Evolutionary conservation across 106 monocot genomes (phyloP), one percentile per base, ranked within the genome.

Genomic region (Acanthochlamys bracteata): DNA sequence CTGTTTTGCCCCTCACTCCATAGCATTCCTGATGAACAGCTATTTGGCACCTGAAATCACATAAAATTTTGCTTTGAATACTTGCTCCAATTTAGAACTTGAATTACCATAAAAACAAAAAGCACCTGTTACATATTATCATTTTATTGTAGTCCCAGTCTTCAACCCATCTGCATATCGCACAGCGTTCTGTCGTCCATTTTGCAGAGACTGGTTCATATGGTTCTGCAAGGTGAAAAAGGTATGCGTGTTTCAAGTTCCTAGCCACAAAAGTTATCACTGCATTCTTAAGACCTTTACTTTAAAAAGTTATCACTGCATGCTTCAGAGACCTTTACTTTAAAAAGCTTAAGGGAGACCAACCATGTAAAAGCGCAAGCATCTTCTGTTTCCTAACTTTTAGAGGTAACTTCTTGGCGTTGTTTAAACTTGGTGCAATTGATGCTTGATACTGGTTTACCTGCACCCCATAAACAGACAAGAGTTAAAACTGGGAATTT

Each of bases 141-240:
- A 99, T 99, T 78, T 99, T 92, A 66, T 99, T 99, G 66, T 92
- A 83, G 51, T 99, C 98, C 98, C 98, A 99, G 62, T 99, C 98
- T 76, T 92, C 92, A 67, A 99, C 83, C 98, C 98, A 92, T 78
- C 98, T 79, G 64, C 98, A 99, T 63, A 99, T 64, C 55, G 98
- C 92, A 83, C 98, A 99, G 60, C 92, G 71, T 69, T 99, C 98
- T 41, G 98, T 99, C 53, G 92, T 89, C 98, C 98, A 99, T 77
- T 84, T 99, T 70, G 83, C 81, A 75, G 69, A 66, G 13, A 92
- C 86, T 55, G 98, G 88, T 16, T 81, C 77, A 68, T 86, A 99
- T 25, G 76, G 47, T 71, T 84, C 92, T 92, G 86, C 51, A 19
- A 73, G 17, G 53, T 22, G 23, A 73, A 59, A 59, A 3, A 49